phyloP scores from a whole-genome alignment of 2,329 filamentous ascomycete genomes.

The Curvularia eragrostidis region DNA sequence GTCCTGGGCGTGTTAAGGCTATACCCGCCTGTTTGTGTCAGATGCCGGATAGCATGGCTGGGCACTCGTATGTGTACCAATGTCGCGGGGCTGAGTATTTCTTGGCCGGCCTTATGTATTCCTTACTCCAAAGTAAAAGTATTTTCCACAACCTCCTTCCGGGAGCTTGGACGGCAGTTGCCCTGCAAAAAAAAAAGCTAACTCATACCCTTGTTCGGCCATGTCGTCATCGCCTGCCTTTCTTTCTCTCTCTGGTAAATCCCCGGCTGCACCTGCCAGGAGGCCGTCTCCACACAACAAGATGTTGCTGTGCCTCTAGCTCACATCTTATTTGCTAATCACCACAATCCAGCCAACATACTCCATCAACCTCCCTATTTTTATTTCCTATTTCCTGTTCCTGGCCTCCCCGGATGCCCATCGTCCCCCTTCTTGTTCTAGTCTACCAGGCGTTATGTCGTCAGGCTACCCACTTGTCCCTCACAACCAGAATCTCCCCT shows the following conservation, averaged over 20 bases:
- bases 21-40: neutral
- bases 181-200: neutral
- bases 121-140: too few species aligned
- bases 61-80: neutral
- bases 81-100: constrained; percentile 1
- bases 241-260: neutral
- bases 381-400: constrained; percentile 1
- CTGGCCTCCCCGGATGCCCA: neutral
- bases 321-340: neutral
- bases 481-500: constrained; percentile 1
- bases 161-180: neutral
- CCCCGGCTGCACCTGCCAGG: constrained; percentile 1
- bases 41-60: constrained; percentile 6
- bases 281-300: neutral
- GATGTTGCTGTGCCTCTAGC: neutral
- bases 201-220: neutral
- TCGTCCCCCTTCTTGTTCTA: neutral
- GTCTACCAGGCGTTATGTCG: neutral
- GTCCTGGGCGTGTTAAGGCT: neutral
- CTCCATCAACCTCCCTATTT: constrained; percentile 1
- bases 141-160: neutral
- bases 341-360: neutral
- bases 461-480: neutral
- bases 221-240: constrained; percentile 1
- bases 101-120: constrained; percentile 16